Evolutionary conservation across 2,329 filamentous ascomycete genomes (phyloP).

Genomic region (Fusarium nodosum): DNA sequence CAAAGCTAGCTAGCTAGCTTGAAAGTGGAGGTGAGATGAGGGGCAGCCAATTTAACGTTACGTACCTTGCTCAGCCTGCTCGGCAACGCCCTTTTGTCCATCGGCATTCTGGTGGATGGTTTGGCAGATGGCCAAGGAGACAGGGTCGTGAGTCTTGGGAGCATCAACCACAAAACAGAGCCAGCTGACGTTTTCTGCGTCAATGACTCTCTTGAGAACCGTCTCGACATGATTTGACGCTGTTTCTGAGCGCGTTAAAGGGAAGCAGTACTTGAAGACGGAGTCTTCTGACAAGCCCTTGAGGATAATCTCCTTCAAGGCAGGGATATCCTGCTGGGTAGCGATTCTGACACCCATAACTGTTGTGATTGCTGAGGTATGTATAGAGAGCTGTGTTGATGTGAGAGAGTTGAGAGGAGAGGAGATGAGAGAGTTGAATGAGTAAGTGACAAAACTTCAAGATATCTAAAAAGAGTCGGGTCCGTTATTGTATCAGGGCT

Average conservation of each 20-base stretch:
- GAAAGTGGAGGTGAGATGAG: conserved; percentile 7
- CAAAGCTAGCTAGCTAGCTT: no score
- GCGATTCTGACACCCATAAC: conserved; percentile 39
- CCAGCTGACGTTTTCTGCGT: conserved; percentile 34
- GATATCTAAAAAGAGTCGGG: background rate
- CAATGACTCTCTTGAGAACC: conserved; percentile 22
- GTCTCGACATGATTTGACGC: conserved; percentile 30
- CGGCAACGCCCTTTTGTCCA: conserved; percentile 25
- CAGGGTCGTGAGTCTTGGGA: conserved; percentile 37
- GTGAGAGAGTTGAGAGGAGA: background rate
- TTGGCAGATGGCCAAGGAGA: conserved; percentile 32
- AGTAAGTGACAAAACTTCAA: background rate
- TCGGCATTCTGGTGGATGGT: conserved; percentile 26
- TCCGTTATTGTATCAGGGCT: conserved; percentile 17
- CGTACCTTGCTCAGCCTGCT: conserved; percentile 33
- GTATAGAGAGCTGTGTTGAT: background rate
- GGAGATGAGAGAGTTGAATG: no score
- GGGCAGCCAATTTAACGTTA: conserved; percentile 1
- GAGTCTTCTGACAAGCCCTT: conserved; percentile 32
- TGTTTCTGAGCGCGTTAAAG: conserved; percentile 14
- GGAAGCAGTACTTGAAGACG: conserved; percentile 40
- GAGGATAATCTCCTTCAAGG: conserved; percentile 38
- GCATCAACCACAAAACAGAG: conserved; percentile 33
- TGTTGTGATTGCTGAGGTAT: background rate
- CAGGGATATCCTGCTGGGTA: conserved; percentile 34